Percentiles rank a stretch among this genome's conserved stretches.
Conservation (phyloP, 805 yeast genomes). For the Isabelozyma rhagii region DNA sequence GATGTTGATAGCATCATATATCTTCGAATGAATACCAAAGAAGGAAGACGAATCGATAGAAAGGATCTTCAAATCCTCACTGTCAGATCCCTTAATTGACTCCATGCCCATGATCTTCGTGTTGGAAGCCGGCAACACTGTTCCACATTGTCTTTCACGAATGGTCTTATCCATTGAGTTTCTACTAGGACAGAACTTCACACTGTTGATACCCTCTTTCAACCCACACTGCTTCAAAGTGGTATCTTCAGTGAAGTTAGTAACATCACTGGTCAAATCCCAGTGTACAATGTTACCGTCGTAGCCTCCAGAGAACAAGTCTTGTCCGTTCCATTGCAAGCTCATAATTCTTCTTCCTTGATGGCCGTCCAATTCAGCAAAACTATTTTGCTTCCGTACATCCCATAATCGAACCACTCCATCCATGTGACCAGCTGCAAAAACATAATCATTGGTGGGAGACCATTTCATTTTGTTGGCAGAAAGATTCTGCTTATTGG, state of each 20-base stretch:
- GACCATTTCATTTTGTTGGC: conserved; percentile 62
- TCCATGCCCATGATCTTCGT: conserved; percentile 46
- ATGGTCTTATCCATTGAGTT: conserved; percentile 28
- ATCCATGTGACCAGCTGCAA: conserved; percentile 63
- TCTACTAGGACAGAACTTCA: conserved; percentile 30
- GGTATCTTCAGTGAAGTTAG: conserved; percentile 8
- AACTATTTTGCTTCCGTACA: conserved; percentile 56
- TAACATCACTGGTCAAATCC: conserved; percentile 43
- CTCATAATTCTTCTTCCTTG: conserved; percentile 46
- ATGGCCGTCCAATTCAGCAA: conserved; percentile 56
- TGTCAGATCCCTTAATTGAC: conserved; percentile 21
- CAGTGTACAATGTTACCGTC: conserved; percentile 71
- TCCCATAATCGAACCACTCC: conserved; percentile 71
- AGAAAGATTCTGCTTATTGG: conserved; percentile 14
- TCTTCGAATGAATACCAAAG: conserved; percentile 53
- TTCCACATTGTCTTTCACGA: conserved; percentile 55
- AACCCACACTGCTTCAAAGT: conserved; percentile 34
- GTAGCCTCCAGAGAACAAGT: conserved; percentile 55
- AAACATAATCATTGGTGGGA: conserved; percentile 51
- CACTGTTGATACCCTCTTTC: conserved; percentile 44
- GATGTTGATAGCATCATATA: conserved; percentile 28
- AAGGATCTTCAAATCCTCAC: conserved; percentile 36
- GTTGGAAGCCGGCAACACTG: conserved; percentile 59
- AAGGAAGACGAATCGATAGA: conserved; percentile 55
- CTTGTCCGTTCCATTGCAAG: conserved; percentile 57